Conservation (phyloP, 768 basidiomycete genomes). For the Gymnopilus junonius region DNA sequence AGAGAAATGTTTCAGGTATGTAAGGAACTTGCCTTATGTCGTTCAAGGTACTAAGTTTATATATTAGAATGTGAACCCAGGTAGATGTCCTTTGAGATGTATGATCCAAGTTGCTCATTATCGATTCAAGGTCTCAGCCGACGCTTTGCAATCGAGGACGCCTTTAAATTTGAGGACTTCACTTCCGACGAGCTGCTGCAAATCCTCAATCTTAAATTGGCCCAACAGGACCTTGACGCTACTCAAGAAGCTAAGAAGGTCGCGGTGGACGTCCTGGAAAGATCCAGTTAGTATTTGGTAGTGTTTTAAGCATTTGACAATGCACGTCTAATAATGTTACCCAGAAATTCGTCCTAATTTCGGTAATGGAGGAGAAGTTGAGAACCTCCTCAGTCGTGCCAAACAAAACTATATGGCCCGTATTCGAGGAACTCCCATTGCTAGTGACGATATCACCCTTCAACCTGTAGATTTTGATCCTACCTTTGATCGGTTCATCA, state of each 20-base stretch:
- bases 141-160: slow-evolving; percentile 70
- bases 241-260: slow-evolving; percentile 59
- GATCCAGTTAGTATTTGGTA: slow-evolving; percentile 3
- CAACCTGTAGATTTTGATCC: slow-evolving; percentile 66
- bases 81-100: slow-evolving; percentile 38
- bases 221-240: slow-evolving; percentile 58
- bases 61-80: slow-evolving; percentile 71
- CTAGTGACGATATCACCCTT: slow-evolving; percentile 46
- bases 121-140: slow-evolving; percentile 29
- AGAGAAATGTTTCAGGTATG: slow-evolving; percentile 74
- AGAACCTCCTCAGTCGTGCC: slow-evolving; percentile 57
- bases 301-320: not conserved
- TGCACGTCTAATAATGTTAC: slow-evolving; percentile 35
- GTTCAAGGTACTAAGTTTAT: not conserved
- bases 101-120: not conserved
- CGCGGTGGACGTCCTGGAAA: slow-evolving; percentile 44
- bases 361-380: slow-evolving; percentile 68
- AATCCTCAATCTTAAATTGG: slow-evolving; percentile 60
- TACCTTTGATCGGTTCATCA: slow-evolving; percentile 53
- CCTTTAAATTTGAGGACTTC: slow-evolving; percentile 74
- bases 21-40: not conserved
- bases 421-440: slow-evolving; percentile 19
- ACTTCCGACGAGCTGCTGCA: slow-evolving; percentile 52
- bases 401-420: slow-evolving; percentile 39
- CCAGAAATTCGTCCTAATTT: slow-evolving; percentile 58